Percentiles rank a stretch among this genome's conserved stretches.
Evolutionary conservation across 495 filamentous ascomycete genomes (phyloP).

Genomic region (Thermochaetoides thermophila): DNA sequence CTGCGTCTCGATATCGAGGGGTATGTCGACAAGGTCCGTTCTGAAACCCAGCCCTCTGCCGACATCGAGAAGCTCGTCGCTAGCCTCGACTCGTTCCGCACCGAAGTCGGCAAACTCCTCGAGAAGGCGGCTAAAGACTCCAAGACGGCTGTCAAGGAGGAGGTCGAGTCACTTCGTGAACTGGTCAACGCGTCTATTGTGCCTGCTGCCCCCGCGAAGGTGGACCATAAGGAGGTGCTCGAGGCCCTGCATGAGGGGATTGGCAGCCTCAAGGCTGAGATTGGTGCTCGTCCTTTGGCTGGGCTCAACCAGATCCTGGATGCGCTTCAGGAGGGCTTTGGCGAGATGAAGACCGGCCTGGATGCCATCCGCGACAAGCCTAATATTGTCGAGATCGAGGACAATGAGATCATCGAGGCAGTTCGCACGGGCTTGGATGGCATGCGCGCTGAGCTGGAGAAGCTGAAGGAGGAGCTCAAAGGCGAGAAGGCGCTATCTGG

Average conservation of each 20-base stretch:
- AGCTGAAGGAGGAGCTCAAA: conserved; percentile 41
- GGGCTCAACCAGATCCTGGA: conserved; percentile 64
- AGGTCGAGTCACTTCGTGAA: conserved; percentile 65
- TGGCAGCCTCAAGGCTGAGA: conserved; percentile 51
- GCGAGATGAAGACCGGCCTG: conserved; percentile 56
- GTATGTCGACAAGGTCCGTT: conserved; percentile 57
- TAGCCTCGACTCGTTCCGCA: conserved; percentile 57
- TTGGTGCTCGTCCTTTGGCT: conserved; percentile 35
- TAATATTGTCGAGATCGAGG: conserved; percentile 59
- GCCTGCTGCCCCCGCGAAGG: conserved; percentile 33
- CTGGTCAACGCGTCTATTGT: conserved; percentile 56
- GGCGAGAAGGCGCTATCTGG: conserved; percentile 33
- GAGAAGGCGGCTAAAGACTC: conserved; percentile 28
- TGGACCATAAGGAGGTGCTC: conserved; percentile 38
- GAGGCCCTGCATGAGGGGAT: conserved; percentile 57
- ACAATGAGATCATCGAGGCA: conserved; percentile 76
- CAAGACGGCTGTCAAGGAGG: conserved; percentile 56
- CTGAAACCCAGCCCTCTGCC: conserved; percentile 56
- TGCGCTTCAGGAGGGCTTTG: conserved; percentile 68
- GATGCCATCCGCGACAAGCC: conserved; percentile 66
- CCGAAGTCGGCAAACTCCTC: conserved; percentile 47
- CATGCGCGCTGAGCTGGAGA: conserved; percentile 62
- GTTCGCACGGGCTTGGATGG: conserved; percentile 62
- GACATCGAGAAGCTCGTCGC: conserved; percentile 59
- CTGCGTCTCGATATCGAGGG: conserved; percentile 66